phyloP scores from a whole-genome alignment of 768 basidiomycete species.

The Tricholoma sp. region DNA sequence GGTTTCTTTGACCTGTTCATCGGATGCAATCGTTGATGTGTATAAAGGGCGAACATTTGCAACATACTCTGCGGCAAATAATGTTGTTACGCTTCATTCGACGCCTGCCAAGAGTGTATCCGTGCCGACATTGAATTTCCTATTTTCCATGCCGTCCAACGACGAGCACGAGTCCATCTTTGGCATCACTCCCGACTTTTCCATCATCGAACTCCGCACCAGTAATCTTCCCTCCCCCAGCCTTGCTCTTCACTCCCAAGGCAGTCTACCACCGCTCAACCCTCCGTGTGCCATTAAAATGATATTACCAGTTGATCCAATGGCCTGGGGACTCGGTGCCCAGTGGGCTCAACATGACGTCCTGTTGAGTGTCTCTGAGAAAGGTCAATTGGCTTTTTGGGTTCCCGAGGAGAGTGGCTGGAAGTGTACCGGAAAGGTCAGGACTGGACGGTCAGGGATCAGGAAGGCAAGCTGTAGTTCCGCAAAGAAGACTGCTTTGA shows the following conservation, averaged over 20 bases:
- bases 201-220: conserved; percentile 53
- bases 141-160: conserved; percentile 64
- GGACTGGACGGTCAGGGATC: conserved; percentile 62
- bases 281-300: conserved; percentile 39
- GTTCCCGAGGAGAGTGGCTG: conserved; percentile 53
- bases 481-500: conserved; percentile 85
- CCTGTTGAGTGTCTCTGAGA: conserved; percentile 69
- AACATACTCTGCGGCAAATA: conserved; percentile 49
- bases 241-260: conserved; percentile 43
- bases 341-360: conserved; percentile 59
- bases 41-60: conserved; percentile 46
- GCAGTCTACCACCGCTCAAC: conserved; percentile 45
- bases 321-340: conserved; percentile 65
- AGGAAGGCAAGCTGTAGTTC: conserved; percentile 81
- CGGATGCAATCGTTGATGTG: conserved; percentile 4
- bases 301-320: conserved; percentile 80
- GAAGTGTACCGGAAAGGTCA: conserved; percentile 69
- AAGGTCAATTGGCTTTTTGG: conserved; percentile 89
- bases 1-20: conserved; percentile 7
- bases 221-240: conserved; percentile 26
- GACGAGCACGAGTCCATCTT: conserved; percentile 51
- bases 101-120: conserved; percentile 34
- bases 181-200: conserved; percentile 58
- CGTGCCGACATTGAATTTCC: conserved; percentile 48
- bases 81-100: conserved; percentile 49